Evolutionary conservation across 2,329 filamentous ascomycete species (phyloP).

Genomic region (Tolypocladium amazonense): DNA sequence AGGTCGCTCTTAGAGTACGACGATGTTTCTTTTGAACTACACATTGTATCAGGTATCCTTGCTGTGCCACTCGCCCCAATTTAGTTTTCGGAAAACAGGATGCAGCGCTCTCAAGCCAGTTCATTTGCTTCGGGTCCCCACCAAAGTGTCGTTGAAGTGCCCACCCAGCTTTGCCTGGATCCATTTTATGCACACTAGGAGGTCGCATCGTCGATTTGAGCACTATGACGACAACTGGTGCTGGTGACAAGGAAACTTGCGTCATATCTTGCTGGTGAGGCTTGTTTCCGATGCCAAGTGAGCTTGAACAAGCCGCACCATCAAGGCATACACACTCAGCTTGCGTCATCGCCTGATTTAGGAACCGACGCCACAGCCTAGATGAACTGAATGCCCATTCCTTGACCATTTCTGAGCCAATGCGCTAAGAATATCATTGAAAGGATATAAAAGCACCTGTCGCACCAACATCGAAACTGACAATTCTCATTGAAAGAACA

Average conservation of each 20-base stretch:
- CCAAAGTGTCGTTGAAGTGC: neutral
- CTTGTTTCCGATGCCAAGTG: neutral
- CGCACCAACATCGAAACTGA: neutral
- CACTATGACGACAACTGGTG: neutral
- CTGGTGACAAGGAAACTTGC: neutral
- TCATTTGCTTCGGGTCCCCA: neutral
- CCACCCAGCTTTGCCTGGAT: neutral
- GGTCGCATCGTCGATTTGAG: neutral
- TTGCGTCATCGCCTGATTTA: neutral
- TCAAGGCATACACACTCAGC: neutral
- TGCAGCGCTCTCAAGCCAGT: neutral
- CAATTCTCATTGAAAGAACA: neutral
- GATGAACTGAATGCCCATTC: neutral
- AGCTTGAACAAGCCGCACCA: neutral
- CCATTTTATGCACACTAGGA: neutral
- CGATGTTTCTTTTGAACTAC: neutral
- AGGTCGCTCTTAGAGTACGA: constrained; percentile 9
- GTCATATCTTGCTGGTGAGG: neutral
- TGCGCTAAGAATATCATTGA: neutral
- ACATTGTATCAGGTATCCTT: neutral
- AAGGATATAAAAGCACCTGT: neutral
- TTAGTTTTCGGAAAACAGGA: neutral
- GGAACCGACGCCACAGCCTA: neutral
- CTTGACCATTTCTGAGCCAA: neutral
- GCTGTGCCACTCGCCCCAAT: neutral